phyloP scores from a whole-genome alignment of 768 basidiomycete genomes.

The Boletus barrowsii region DNA sequence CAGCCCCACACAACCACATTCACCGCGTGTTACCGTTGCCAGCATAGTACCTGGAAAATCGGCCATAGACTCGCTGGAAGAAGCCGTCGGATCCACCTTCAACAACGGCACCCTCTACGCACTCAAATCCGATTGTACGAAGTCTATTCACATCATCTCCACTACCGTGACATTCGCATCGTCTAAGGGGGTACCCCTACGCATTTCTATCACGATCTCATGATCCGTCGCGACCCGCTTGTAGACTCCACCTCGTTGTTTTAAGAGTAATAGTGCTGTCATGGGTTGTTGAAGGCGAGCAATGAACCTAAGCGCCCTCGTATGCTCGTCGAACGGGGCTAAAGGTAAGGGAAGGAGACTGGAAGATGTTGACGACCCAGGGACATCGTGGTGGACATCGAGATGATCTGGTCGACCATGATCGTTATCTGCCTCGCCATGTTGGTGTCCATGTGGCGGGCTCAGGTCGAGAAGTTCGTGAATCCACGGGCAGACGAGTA shows the following conservation, averaged over 20 bases:
- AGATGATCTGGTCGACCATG: background rate
- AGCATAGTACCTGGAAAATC: too few relatives aligned
- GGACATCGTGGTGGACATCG: background rate
- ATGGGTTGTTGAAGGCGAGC: conserved; percentile 1
- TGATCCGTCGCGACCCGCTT: conserved; percentile 18
- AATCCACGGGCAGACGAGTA: conserved; percentile 12
- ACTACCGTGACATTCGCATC: background rate
- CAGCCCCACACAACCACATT: too few relatives aligned
- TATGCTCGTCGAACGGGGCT: background rate
- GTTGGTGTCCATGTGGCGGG: background rate
- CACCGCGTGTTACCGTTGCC: too few relatives aligned
- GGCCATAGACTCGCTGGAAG: too few relatives aligned
- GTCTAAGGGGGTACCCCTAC: background rate
- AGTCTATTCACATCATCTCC: background rate
- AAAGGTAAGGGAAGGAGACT: background rate
- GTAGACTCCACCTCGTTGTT: conserved; percentile 1
- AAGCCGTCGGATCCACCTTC: too few relatives aligned
- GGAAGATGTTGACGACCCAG: background rate
- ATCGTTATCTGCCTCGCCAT: background rate
- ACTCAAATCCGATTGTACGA: background rate
- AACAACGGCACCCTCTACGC: too few relatives aligned
- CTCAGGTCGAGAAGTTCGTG: conserved; percentile 1
- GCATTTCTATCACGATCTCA: background rate
- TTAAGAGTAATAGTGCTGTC: conserved; percentile 3
- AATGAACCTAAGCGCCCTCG: background rate